phyloP scores from a whole-genome alignment of 108 stramenopile genomes.

The Pelagomonas calceolata region DNA sequence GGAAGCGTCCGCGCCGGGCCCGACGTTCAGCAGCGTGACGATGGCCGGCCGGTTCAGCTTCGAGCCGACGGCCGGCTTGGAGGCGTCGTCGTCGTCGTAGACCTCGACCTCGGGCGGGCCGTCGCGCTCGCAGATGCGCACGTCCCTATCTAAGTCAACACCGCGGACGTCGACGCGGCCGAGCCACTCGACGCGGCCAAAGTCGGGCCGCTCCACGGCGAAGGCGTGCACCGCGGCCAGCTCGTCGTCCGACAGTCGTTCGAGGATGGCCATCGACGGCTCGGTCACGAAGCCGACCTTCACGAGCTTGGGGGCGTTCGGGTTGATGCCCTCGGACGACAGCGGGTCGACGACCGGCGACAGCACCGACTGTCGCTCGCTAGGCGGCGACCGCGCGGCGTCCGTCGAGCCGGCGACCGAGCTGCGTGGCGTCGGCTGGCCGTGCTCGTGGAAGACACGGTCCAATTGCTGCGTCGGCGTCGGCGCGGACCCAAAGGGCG shows the following conservation, averaged over 20 bases:
- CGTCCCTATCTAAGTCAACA: constrained; percentile 59
- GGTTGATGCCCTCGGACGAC: neutral
- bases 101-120: constrained; percentile 51
- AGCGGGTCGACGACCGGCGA: no score
- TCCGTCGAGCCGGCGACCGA: no score
- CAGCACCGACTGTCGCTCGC: no score
- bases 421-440: no score
- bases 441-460: no score
- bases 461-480: no score
- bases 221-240: constrained; percentile 73
- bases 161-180: constrained; percentile 80
- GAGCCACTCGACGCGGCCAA: constrained; percentile 79
- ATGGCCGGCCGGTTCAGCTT: constrained; percentile 66
- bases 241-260: constrained; percentile 62
- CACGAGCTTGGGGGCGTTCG: constrained; percentile 49
- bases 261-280: constrained; percentile 52
- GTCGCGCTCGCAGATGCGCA: constrained; percentile 57
- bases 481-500: no score
- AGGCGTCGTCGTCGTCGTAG: constrained; percentile 64
- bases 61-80: constrained; percentile 62
- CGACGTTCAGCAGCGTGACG: constrained; percentile 61
- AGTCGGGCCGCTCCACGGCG: constrained; percentile 49
- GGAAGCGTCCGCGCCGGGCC: constrained; percentile 36
- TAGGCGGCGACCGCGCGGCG: no score
- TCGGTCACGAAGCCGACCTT: constrained; percentile 64